Conservation (phyloP, 2,329 filamentous ascomycete genomes). For the Metarhizium guizhouense region DNA sequence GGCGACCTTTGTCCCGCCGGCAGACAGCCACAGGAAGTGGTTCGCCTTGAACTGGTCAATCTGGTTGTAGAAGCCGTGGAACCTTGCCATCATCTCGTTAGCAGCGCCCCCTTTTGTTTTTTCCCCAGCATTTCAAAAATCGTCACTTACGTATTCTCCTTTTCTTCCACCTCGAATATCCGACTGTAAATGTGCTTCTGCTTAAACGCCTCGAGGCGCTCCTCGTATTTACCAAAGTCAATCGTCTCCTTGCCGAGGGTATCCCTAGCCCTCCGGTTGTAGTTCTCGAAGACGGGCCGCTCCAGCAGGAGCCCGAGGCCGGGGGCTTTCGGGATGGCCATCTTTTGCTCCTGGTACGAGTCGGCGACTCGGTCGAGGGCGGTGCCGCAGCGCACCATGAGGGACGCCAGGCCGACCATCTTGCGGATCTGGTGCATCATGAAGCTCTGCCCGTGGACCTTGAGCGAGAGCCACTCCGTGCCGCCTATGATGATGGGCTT, state of each 20-base stretch:
- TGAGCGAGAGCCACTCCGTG: slow-evolving; percentile 91
- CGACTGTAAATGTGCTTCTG: slow-evolving; percentile 83
- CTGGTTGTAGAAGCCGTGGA: slow-evolving; percentile 71
- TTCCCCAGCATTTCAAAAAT: background rate
- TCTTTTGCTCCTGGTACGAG: slow-evolving; percentile 61
- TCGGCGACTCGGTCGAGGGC: slow-evolving; percentile 61
- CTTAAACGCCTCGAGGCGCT: slow-evolving; percentile 81
- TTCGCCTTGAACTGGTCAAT: slow-evolving; percentile 65
- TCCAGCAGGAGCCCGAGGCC: slow-evolving; percentile 82
- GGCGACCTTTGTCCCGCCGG: slow-evolving; percentile 55
- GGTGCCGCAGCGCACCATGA: slow-evolving; percentile 79
- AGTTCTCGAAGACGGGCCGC: slow-evolving; percentile 80
- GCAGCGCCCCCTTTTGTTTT: background rate
- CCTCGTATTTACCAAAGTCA: slow-evolving; percentile 69
- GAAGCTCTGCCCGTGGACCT: slow-evolving; percentile 95
- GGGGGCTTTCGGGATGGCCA: slow-evolving; percentile 90
- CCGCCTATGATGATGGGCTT: slow-evolving; percentile 77
- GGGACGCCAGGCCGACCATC: slow-evolving; percentile 89
- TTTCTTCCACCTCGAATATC: slow-evolving; percentile 85
- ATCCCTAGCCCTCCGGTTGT: slow-evolving; percentile 65
- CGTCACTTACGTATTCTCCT: slow-evolving; percentile 67
- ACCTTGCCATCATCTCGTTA: slow-evolving; percentile 34
- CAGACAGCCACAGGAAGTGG: slow-evolving; percentile 68
- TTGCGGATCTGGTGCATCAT: slow-evolving; percentile 99
- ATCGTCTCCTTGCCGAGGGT: slow-evolving; percentile 59